Base-by-base conservation (phyloP, 768 basidiomycete genomes). In the Boletus subparvulus region DNA sequence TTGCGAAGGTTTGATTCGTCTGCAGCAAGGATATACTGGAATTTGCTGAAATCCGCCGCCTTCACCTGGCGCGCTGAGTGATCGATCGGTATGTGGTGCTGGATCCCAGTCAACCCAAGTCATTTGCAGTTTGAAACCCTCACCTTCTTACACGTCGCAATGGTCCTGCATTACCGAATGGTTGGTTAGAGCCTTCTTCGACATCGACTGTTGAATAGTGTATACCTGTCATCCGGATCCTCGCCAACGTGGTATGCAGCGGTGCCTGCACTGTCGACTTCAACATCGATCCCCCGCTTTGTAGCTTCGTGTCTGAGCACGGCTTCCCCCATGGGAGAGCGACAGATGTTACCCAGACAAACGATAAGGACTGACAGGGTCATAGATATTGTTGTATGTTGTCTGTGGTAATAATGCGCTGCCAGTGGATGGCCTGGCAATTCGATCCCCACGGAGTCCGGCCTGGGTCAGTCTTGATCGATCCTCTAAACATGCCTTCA, bases 241-340 rank as follows among this genome's bases (percentile, higher is more conserved):
- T 94, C 89, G 2, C 88, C 92, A 36, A 85, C 70, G 64, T 97
- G 94, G 70, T 94, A 95, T 14, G 82, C 87, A 11, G 84, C 85
- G 1, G 92, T 96, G 2, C 93, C 93, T 62, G 88, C 89, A 49
- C 90, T 92, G 63, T 94, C 92, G 32, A 94, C 88, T 13, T 70
- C 65, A 58, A 94, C 78, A 47, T 86, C 80, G 40, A 91, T 65
- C 13, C 83, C 84, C 35, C 89, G 84, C 63, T 85, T 79, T 47
- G 77, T 73, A 10, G 88, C 90, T 55, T 84, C 80, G 52, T 91
- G 79, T 57, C 75, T 78, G 32, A 95, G 78, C 24, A 95, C 90
- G 3, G 92, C 94, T 74, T 94, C 92, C 32, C 92, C 94, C 85
- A 96, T 92, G 0, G 94, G 93, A 24, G 91, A 93, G 35, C 94